These are phyloP conservation scores for Piper longum DNA, from an alignment of 164 flowering plant species.

Conservation along the genomic window DNA sequence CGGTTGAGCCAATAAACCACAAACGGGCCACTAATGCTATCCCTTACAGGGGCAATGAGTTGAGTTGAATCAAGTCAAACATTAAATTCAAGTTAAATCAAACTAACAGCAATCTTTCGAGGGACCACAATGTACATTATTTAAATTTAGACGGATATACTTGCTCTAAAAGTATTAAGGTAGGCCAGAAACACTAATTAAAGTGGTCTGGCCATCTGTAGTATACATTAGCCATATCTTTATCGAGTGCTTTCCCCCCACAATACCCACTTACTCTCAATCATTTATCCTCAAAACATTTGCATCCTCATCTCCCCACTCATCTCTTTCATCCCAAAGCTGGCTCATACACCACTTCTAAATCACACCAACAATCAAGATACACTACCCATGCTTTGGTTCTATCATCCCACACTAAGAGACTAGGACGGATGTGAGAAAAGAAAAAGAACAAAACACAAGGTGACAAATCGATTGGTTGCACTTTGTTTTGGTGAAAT, in stretches of 20 bases:
- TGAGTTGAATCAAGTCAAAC: too few relatives aligned
- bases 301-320: constrained; percentile 1
- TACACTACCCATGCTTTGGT: neutral
- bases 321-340: neutral
- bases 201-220: neutral
- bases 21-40: too few relatives aligned
- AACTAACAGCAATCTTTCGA: too few relatives aligned
- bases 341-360: neutral
- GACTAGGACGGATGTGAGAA: neutral
- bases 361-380: too few relatives aligned
- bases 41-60: too few relatives aligned
- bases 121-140: too few relatives aligned
- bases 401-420: neutral
- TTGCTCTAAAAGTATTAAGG: constrained; percentile 2
- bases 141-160: neutral
- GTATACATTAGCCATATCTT: neutral
- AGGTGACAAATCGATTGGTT: neutral
- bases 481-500: neutral
- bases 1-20: too few relatives aligned
- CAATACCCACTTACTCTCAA: neutral
- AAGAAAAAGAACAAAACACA: too few relatives aligned
- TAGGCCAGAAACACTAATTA: constrained; percentile 2
- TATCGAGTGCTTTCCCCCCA: constrained; percentile 4
- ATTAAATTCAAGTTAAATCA: too few relatives aligned
- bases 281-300: too few relatives aligned